A percentile compares a stretch with the other conserved stretches of the same genome.
Conservation (phyloP, 805 yeast species). For the Lipomyces kockii region DNA sequence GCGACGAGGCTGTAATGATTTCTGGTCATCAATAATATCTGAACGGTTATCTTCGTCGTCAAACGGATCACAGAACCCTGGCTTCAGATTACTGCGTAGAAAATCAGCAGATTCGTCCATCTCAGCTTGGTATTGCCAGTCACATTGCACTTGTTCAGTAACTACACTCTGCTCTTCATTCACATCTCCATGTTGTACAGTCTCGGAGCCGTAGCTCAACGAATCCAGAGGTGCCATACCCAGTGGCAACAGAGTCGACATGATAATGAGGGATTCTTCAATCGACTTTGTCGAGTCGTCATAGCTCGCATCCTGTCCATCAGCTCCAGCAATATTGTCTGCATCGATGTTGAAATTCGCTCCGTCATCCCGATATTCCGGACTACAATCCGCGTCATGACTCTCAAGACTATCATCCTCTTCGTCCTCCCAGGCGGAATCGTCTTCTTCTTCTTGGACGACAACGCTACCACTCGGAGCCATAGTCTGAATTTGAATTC, state of each 20-base stretch:
- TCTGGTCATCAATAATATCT: background rate
- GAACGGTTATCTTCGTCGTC: background rate
- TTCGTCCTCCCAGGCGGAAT: background rate
- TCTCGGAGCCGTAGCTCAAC: background rate
- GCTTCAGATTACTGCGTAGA: background rate
- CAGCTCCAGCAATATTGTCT: background rate
- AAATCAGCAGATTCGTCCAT: background rate
- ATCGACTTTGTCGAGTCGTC: background rate
- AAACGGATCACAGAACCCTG: background rate
- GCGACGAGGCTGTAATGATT: background rate
- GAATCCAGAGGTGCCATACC: background rate
- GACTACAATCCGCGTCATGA: background rate
- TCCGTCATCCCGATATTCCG: background rate
- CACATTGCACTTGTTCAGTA: background rate
- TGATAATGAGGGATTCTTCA: background rate
- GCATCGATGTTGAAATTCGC: background rate
- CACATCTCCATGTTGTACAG: background rate
- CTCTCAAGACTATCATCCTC: background rate
- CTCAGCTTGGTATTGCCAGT: background rate
- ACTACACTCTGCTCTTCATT: background rate
- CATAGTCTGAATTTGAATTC: conserved; percentile 13
- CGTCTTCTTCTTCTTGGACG: background rate
- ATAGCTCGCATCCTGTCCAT: background rate
- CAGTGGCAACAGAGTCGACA: background rate
- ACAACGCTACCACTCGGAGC: background rate